Conservation (phyloP, 495 filamentous ascomycete species). For the Talaromyces borbonicus region DNA sequence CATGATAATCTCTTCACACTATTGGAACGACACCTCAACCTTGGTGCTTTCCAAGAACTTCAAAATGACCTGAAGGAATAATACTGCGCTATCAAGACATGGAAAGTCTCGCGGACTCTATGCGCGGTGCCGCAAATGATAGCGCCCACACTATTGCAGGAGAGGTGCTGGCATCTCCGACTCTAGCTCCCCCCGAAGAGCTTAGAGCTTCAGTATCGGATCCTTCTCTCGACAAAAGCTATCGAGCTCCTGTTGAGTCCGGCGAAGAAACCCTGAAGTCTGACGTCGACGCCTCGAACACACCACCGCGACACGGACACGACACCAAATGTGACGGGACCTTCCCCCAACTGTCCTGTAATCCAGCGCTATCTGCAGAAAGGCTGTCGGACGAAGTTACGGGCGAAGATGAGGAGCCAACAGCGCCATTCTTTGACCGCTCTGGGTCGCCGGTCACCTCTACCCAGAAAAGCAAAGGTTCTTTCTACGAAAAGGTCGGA, state of each 20-base stretch:
- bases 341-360: conserved; percentile 15
- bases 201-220: conserved; percentile 4
- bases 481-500: conserved; percentile 46
- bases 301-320: background rate
- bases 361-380: conserved; percentile 13
- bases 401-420: conserved; percentile 34
- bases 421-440: conserved; percentile 34
- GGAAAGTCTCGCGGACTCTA: conserved; percentile 2
- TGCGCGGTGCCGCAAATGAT: conserved; percentile 4
- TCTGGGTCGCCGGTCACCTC: conserved; percentile 25
- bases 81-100: background rate
- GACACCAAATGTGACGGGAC: background rate
- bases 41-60: background rate
- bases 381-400: conserved; percentile 21
- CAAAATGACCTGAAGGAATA: background rate
- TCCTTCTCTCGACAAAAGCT: background rate
- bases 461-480: conserved; percentile 35
- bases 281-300: background rate
- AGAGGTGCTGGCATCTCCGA: background rate
- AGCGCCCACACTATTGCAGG: conserved; percentile 6
- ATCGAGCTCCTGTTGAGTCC: background rate
- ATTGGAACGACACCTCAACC: too few relatives aligned
- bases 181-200: background rate
- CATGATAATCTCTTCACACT: too few relatives aligned
- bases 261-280: background rate